Evolutionary conservation across 371 early-diverging fungal genomes (phyloP).

Genomic region (Rhizopus delemar): DNA sequence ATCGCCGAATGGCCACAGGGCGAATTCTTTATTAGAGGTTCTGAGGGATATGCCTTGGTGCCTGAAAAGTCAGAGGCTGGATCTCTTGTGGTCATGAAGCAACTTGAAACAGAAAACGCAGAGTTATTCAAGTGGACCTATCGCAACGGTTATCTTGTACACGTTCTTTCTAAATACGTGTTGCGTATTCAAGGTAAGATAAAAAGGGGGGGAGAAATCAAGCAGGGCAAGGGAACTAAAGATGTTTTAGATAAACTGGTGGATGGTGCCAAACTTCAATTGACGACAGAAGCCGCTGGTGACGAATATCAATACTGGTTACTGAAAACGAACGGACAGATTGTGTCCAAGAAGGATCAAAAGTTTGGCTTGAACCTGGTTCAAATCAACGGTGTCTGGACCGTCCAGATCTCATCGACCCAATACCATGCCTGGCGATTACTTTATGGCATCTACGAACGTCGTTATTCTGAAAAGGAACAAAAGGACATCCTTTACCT

Average conservation of each 20-base stretch:
- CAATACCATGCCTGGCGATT: conserved; percentile 37
- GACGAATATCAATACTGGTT: conserved; percentile 41
- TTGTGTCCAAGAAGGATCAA: conserved; percentile 29
- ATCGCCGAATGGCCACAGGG: conserved; percentile 43
- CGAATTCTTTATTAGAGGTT: conserved; percentile 37
- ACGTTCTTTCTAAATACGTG: conserved; percentile 45
- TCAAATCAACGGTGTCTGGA: conserved; percentile 25
- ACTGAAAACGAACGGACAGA: conserved; percentile 41
- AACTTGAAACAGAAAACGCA: conserved; percentile 23
- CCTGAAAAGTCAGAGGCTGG: conserved; percentile 40
- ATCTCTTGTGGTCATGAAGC: conserved; percentile 31
- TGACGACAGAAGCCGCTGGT: conserved; percentile 21
- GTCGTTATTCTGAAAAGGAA: conserved; percentile 33
- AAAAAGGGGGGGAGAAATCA: neutral
- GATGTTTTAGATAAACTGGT: conserved; percentile 23
- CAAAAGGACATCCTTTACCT: conserved; percentile 34
- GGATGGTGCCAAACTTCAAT: conserved; percentile 27
- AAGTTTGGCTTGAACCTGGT: conserved; percentile 32
- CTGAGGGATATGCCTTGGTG: conserved; percentile 32
- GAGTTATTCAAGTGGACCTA: conserved; percentile 45
- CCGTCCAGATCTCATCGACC: conserved; percentile 27
- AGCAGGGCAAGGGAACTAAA: conserved; percentile 8
- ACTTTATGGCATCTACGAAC: conserved; percentile 36
- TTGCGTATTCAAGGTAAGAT: conserved; percentile 37
- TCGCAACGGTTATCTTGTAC: conserved; percentile 48